Evolutionary conservation across 1,284 basidiomycete species (phyloP), one percentile per base, ranked within the genome.

Genomic region (Fistulinella staudtii): DNA sequence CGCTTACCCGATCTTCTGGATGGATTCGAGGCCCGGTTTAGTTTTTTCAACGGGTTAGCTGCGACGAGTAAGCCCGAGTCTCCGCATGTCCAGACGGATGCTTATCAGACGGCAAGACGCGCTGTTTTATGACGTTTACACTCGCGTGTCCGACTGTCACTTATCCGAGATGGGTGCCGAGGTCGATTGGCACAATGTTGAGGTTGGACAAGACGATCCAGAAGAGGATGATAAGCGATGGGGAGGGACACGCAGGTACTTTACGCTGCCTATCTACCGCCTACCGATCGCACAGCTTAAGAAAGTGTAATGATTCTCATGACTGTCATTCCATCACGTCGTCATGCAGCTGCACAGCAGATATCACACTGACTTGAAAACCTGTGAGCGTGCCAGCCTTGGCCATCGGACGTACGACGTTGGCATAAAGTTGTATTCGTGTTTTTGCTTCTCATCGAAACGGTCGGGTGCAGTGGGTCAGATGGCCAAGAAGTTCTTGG

Each of bases 31-130:
- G 84, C 89, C 15, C 72, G 82, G n/a, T 92, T 95, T 64, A 88
- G 92, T 46, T 99, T 98, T 70, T 99, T 98, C 77, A 93, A 99
- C 62, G 95, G 95, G 5, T 76, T 99, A 1, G 96, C 91, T 14
- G 95, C 93, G 18, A 98, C 93, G 8, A 94, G 93, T 91, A 60
- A 50, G 70, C 40, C 36, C 14, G 39, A 24, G 20, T 31, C 23
- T 22, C 28, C 30, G 21, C 9, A 8, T 13, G 2, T 0, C 1
- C 42, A 46, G 31, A 41, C 43, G 15, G 30, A 42, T 48, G 8
- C 46, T 55, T 37, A 50, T 35, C 11, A 30, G 18, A 5, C n/a
- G 10, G 18, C 17, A 36, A 93, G 90, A 93, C 66, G 73, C 83
- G 0, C 72, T 86, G 6, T 91, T 93, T 60, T 96, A 97, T 66